A percentile compares a stretch with the other conserved stretches of the same genome.
Evolutionary conservation across 495 filamentous ascomycete species (phyloP).

Genomic region (Penicillium nucicola): DNA sequence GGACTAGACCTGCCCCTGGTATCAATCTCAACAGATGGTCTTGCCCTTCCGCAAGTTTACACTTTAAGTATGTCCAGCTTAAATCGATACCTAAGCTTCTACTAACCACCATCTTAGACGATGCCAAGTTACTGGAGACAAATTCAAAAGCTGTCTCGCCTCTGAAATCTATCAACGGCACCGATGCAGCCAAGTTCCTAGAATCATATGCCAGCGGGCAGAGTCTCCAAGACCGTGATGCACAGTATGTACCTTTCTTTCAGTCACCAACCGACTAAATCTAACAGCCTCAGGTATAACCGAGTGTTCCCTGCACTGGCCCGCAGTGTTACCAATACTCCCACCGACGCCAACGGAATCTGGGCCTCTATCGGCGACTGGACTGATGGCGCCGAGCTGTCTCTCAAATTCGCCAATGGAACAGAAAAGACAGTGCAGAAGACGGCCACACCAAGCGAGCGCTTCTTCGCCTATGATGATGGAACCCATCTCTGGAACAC

Average conservation of each 20-base stretch:
- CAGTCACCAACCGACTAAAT: not conserved
- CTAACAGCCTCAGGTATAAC: conserved; percentile 23
- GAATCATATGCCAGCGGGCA: conserved; percentile 14
- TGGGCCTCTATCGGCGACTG: conserved; percentile 20
- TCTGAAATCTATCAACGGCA: conserved; percentile 32
- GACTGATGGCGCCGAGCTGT: conserved; percentile 19
- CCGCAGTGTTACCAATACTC: conserved; percentile 21
- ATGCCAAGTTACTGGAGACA: conserved; percentile 16
- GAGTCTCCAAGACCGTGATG: conserved; percentile 36
- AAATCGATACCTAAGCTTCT: not conserved
- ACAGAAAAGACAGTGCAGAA: conserved; percentile 15
- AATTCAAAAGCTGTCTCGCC: conserved; percentile 19
- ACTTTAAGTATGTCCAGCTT: conserved; percentile 13
- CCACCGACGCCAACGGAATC: conserved; percentile 17
- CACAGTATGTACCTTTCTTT: conserved; percentile 23
- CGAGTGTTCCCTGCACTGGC: conserved; percentile 21
- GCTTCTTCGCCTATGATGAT: conserved; percentile 21
- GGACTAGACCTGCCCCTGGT: conserved; percentile 22
- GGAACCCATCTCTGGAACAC: conserved; percentile 18
- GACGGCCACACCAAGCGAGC: conserved; percentile 17
- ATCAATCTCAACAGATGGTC: conserved; percentile 36
- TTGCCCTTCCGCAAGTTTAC: conserved; percentile 35
- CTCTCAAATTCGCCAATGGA: conserved; percentile 20
- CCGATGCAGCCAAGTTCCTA: conserved; percentile 23
- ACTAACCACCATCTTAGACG: conserved; percentile 8